Evolutionary conservation across 192 early-diverging fungal genomes (phyloP), one percentile per base, ranked within the genome.

Genomic region (Umbelopsis vinacea): DNA sequence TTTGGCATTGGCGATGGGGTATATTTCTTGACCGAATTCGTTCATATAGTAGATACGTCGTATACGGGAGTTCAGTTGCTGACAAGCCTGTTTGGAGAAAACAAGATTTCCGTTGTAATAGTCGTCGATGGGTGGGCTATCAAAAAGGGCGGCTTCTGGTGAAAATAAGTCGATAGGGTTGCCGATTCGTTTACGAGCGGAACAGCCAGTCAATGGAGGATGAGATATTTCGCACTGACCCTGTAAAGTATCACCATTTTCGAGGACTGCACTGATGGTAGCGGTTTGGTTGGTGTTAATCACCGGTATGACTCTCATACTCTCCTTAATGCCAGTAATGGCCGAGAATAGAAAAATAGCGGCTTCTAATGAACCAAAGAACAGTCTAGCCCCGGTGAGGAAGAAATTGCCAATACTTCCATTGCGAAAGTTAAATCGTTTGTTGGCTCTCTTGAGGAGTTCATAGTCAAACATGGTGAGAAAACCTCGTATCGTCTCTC

Each of bases 161-260:
- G 71, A 74, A 66, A 81, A 81, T n/a, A 76, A 69, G 50, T 81
- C 79, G 24, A 81, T 81, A 7, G 79, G 79, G 26, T 81, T 81
- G 14, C 43, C 54, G 35, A 38, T 66, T 45, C 66, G 29, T 21
- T 50, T 19, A 29, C 26, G 19, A n/a, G 46, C n/a, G 15, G 55
- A 6, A 46, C 46, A 23, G n/a, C 38, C 26, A 0, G 10, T 46
- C 9, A 69, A 43, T 12, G 79, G 77, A 47, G 92, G 92, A 76
- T 93, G 92, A 19, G 87, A 89, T 22, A 93, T 93, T 67, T 91
- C 89, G 69, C 92, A 93, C 68, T 93, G 92, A 17, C 92, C 92
- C 38, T 84, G 50, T 23, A 93, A 81, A 0, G 78, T 82, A 24
- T 82, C 68, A 5, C 89, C 89, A 68, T 92, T 81, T 55, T 90